A percentile compares a stretch with the other conserved stretches of the same genome.
These are phyloP conservation scores for Suillus subluteus DNA, from an alignment of 768 basidiomycete species.

Conservation along the genomic window DNA sequence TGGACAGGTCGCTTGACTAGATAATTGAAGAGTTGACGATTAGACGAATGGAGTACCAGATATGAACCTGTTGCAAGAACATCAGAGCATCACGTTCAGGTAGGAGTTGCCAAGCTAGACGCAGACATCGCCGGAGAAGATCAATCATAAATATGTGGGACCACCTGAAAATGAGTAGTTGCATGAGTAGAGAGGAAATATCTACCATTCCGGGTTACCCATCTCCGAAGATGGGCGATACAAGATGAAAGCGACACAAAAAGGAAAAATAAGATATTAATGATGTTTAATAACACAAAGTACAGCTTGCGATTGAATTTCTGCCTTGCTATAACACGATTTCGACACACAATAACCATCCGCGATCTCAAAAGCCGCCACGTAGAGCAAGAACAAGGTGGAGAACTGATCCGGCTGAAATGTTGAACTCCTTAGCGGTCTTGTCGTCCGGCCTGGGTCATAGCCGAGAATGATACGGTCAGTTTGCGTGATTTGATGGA, in stretches of 20 bases:
- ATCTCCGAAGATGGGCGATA: background rate
- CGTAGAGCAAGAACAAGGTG: constrained; percentile 95
- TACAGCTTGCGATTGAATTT: constrained; percentile 5
- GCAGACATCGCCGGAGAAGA: background rate
- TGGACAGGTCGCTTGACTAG: background rate
- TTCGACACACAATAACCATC: background rate
- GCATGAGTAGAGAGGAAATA: background rate
- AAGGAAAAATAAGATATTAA: constrained; percentile 5
- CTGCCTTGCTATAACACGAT: constrained; percentile 11
- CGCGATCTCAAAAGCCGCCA: constrained; percentile 64
- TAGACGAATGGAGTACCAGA: background rate
- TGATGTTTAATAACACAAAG: constrained; percentile 24
- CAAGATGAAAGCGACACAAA: background rate
- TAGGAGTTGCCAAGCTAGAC: background rate
- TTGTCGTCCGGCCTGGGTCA: constrained; percentile 83
- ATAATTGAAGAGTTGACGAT: background rate
- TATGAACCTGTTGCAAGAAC: background rate
- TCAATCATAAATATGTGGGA: background rate
- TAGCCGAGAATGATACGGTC: constrained; percentile 7
- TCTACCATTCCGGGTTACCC: background rate
- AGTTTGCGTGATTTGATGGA: background rate
- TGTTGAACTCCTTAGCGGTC: constrained; percentile 81
- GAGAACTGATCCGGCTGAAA: constrained; percentile 82
- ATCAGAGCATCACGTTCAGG: background rate
- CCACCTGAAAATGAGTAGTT: background rate